phyloP scores from a whole-genome alignment of 202 grass and related monocot genomes.

The Carex sylvatica region DNA sequence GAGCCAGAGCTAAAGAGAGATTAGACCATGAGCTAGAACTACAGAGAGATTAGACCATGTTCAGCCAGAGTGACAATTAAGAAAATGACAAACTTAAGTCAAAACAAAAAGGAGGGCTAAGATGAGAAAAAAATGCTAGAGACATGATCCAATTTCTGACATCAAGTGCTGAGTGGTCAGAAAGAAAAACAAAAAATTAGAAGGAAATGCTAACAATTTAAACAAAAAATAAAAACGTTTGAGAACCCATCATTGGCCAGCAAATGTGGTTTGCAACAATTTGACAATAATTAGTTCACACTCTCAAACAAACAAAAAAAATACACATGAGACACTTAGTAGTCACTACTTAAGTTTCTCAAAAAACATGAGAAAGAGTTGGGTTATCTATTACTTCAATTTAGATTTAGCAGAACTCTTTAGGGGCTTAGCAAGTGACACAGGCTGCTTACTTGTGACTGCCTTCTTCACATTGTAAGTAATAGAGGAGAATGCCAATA shows the following conservation, averaged over 20 bases:
- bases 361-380: constrained; percentile 21
- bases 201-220: background rate
- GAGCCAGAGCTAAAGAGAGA: background rate
- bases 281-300: background rate
- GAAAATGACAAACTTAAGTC: background rate
- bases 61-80: background rate
- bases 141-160: background rate
- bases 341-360: too few species aligned
- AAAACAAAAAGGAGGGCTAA: background rate
- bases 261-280: background rate
- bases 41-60: constrained; percentile 2
- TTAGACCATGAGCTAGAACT: background rate
- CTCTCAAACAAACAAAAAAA: background rate
- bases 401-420: constrained; percentile 95
- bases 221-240: too few species aligned
- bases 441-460: constrained; percentile 43
- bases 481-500: constrained; percentile 76
- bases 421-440: constrained; percentile 69
- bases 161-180: background rate
- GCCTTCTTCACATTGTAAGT: constrained; percentile 74
- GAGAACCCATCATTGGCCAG: background rate
- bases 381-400: constrained; percentile 62
- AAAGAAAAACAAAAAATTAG: background rate
- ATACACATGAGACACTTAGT: too few species aligned
- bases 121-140: background rate